phyloP scores from a whole-genome alignment of 306 rosid genomes.

The Inga leiocalycina region DNA sequence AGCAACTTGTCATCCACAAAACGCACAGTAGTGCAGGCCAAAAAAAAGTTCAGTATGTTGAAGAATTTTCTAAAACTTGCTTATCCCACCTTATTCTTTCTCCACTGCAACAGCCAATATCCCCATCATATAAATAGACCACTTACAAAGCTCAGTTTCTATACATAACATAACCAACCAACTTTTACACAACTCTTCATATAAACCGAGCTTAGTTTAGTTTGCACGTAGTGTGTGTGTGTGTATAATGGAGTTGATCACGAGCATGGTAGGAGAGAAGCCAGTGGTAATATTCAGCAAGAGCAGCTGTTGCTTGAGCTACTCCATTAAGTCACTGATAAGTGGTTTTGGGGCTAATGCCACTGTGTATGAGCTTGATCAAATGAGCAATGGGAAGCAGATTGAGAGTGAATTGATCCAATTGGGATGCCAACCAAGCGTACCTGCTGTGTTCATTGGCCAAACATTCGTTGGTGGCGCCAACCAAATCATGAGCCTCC shows the following conservation, averaged over 20 bases:
- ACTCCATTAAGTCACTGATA: constrained; percentile 54
- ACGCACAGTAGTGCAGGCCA: neutral
- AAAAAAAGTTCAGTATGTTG: neutral
- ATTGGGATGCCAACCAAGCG: constrained; percentile 60
- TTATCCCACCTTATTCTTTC: neutral
- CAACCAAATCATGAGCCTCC: constrained; percentile 57
- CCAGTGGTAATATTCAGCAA: constrained; percentile 89
- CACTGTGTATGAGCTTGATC: constrained; percentile 57
- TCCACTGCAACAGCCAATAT: neutral
- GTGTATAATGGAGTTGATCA: constrained; percentile 43
- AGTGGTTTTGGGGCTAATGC: constrained; percentile 54
- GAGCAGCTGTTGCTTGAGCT: constrained; percentile 55
- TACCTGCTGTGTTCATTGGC: constrained; percentile 74
- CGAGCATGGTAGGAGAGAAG: constrained; percentile 61
- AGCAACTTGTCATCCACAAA: neutral
- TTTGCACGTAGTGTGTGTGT: neutral
- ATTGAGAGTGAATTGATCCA: constrained; percentile 55
- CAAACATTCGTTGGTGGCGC: constrained; percentile 70
- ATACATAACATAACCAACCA: neutral
- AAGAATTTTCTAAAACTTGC: neutral
- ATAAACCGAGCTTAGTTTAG: neutral
- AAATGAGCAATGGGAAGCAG: constrained; percentile 51
- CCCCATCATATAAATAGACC: neutral
- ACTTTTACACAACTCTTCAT: neutral
- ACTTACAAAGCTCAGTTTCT: neutral